A percentile compares a stretch with the other conserved stretches of the same genome.
Evolutionary conservation across 1,139 yeast genomes (phyloP).

Genomic region (Debaryomyces nepalensis): DNA sequence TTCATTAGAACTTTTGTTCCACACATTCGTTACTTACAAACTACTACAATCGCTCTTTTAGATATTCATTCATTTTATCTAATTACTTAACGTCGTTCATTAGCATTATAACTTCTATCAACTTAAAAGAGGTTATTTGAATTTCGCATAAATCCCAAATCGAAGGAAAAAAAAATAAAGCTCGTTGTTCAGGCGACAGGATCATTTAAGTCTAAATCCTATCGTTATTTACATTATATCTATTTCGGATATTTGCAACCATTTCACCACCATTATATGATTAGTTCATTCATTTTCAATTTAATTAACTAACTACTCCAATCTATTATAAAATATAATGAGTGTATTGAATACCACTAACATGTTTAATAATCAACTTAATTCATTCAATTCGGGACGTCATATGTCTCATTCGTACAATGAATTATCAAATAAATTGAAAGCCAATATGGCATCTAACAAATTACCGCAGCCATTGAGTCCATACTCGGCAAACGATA

Average conservation of each 20-base stretch:
- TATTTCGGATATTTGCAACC: constrained; percentile 15
- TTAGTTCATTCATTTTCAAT: constrained; percentile 7
- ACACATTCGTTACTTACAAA: too few species aligned
- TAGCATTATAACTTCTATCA: constrained; percentile 4
- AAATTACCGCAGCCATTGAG: constrained; percentile 15
- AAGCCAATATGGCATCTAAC: constrained; percentile 21
- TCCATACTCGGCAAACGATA: constrained; percentile 6
- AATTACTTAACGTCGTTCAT: constrained; percentile 3
- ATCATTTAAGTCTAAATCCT: constrained; percentile 6
- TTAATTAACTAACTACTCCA: constrained; percentile 8
- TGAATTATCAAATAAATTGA: constrained; percentile 36
- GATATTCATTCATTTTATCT: too few species aligned
- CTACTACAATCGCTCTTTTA: too few species aligned
- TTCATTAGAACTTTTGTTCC: too few species aligned
- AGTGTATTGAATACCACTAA: constrained; percentile 28
- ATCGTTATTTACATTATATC: constrained; percentile 10
- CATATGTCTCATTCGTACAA: constrained; percentile 39
- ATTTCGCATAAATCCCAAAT: constrained; percentile 8
- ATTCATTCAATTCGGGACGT: constrained; percentile 36
- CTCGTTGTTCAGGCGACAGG: constrained; percentile 13
- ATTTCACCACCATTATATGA: constrained; percentile 9
- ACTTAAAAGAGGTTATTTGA: constrained; percentile 9
- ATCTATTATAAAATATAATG: constrained; percentile 19
- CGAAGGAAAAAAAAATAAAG: constrained; percentile 7
- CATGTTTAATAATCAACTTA: constrained; percentile 39